Evolutionary conservation across 2,329 filamentous ascomycete species (phyloP).

Genomic region (Neofusicoccum parvum): DNA sequence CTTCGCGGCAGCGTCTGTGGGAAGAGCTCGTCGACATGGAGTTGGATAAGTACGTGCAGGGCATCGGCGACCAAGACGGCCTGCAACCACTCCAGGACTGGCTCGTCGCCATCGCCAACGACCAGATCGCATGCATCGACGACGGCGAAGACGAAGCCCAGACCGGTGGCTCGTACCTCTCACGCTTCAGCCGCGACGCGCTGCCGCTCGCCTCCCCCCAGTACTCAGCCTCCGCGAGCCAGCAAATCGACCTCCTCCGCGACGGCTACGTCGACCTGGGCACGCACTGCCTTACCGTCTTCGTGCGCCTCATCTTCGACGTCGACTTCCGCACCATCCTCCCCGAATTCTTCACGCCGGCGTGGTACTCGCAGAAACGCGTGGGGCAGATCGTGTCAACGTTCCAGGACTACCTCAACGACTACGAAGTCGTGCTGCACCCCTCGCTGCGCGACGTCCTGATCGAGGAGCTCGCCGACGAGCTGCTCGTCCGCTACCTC

Average conservation of each 20-base stretch:
- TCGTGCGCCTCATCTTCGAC: constrained; percentile 82
- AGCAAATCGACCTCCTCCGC: constrained; percentile 73
- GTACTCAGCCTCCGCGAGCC: constrained; percentile 72
- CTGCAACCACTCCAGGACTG: constrained; percentile 80
- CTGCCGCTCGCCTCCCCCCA: constrained; percentile 77
- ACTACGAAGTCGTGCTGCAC: constrained; percentile 84
- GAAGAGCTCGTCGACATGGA: constrained; percentile 88
- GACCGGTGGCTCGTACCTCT: constrained; percentile 76
- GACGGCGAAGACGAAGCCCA: constrained; percentile 60
- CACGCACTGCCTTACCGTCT: constrained; percentile 87
- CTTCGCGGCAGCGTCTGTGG: constrained; percentile 81
- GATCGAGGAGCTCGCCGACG: constrained; percentile 89
- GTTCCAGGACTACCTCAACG: constrained; percentile 89
- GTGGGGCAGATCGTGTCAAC: constrained; percentile 95
- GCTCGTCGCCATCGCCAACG: constrained; percentile 95
- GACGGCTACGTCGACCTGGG: constrained; percentile 95
- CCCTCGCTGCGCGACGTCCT: constrained; percentile 88
- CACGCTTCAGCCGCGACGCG: constrained; percentile 82
- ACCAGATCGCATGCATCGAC: constrained; percentile 97
- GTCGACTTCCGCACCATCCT: constrained; percentile 86
- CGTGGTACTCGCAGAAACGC: constrained; percentile 83
- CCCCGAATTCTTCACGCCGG: constrained; percentile 84
- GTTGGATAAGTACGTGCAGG: constrained; percentile 66
- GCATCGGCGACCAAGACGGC: constrained; percentile 65
- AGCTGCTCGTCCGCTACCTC: constrained; percentile 85